phyloP scores from a whole-genome alignment of 192 early-diverging fungal species.

The Coemansia nantahalensis region DNA sequence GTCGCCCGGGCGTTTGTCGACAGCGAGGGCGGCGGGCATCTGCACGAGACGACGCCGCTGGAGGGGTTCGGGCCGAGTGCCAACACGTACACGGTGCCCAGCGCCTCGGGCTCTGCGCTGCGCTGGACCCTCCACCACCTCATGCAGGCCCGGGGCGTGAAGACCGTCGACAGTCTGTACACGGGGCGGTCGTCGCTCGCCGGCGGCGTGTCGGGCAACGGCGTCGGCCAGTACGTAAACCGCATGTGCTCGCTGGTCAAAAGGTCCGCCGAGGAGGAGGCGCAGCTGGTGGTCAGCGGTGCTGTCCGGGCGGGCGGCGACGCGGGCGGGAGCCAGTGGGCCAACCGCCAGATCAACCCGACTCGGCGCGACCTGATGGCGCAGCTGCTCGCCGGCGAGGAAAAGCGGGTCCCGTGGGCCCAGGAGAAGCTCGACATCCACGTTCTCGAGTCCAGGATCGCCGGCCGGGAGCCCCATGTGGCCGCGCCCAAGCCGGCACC shows the following conservation, averaged over 20 bases:
- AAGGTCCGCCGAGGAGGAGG: slow-evolving; percentile 45
- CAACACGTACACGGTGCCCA: slow-evolving; percentile 31
- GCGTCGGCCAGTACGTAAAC: slow-evolving; percentile 35
- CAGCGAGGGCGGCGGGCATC: slow-evolving; percentile 50
- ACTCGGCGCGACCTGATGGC: slow-evolving; percentile 27
- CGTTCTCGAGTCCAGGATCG: slow-evolving; percentile 27
- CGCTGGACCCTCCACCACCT: slow-evolving; percentile 48
- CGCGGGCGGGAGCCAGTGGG: slow-evolving; percentile 7
- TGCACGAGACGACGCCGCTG: slow-evolving; percentile 42
- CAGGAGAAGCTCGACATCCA: slow-evolving; percentile 52
- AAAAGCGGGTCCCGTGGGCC: slow-evolving; percentile 51
- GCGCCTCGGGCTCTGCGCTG: slow-evolving; percentile 39
- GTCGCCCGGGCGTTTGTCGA: slow-evolving; percentile 48
- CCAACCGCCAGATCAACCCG: slow-evolving; percentile 9
- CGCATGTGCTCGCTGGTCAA: slow-evolving; percentile 47
- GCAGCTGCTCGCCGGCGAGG: slow-evolving; percentile 38
- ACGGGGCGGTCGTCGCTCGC: slow-evolving; percentile 46
- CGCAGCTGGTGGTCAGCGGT: slow-evolving; percentile 40
- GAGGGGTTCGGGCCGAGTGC: slow-evolving; percentile 30
- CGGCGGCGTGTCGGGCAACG: slow-evolving; percentile 43
- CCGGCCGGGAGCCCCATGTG: slow-evolving; percentile 26
- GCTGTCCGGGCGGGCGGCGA: slow-evolving; percentile 19
- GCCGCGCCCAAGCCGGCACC: slow-evolving; percentile 6
- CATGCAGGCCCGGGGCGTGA: slow-evolving; percentile 39
- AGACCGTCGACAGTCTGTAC: slow-evolving; percentile 39